A percentile compares a stretch with the other conserved stretches of the same genome.
Conservation (phyloP, 192 early-diverging fungal genomes). For the Backusella australiensis region DNA sequence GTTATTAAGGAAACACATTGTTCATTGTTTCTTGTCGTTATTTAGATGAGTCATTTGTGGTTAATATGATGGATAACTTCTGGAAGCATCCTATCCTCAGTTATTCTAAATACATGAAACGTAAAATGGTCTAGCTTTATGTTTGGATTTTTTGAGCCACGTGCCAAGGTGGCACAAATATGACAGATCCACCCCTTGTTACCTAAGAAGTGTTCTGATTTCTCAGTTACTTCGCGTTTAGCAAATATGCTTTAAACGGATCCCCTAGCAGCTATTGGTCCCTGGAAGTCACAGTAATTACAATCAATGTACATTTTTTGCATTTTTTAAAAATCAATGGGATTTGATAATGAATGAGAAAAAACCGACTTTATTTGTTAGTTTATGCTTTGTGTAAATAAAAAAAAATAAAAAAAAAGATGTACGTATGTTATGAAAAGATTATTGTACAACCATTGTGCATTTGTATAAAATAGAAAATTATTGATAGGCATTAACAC, state of each 20-base stretch:
- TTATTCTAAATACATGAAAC: neutral
- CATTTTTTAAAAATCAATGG: neutral
- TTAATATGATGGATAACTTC: neutral
- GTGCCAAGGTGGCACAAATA: neutral
- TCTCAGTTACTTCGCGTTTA: neutral
- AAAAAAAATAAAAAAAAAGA: neutral
- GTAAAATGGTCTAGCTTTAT: neutral
- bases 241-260: neutral
- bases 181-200: neutral
- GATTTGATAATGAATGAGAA: neutral
- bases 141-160: neutral
- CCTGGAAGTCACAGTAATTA: neutral
- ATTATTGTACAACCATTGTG: neutral
- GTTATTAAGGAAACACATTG: neutral
- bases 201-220: neutral
- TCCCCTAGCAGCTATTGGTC: too few species aligned
- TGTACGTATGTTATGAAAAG: neutral
- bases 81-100: neutral
- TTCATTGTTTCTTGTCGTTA: neutral
- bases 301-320: neutral
- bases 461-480: neutral
- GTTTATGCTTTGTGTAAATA: neutral
- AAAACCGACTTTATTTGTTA: neutral
- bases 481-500: slow-evolving; percentile 7
- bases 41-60: neutral